Evolutionary conservation across 1,284 basidiomycete species (phyloP), one percentile per base, ranked within the genome.

Genomic region (Taiwanofungus camphoratus): DNA sequence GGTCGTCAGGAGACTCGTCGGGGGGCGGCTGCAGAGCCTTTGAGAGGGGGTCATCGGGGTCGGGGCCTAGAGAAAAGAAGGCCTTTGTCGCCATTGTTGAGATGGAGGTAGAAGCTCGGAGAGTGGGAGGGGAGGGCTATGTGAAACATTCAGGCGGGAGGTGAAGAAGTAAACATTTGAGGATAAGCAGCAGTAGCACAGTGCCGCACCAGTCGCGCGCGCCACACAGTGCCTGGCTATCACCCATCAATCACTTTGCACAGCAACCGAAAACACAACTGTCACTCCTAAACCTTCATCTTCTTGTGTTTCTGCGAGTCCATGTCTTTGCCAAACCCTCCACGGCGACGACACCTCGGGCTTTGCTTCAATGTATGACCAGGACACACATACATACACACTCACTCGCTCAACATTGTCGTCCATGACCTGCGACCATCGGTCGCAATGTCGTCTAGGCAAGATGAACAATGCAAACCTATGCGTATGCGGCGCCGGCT

Each of bases 1-100:
- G 68, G 32, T 79, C 65, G n/a, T 72, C 66, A 1, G 62, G 59
- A 0, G 71, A 67, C 50, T 80, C 77, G 48, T 70, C 59, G 0
- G 58, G 53, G 0, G 70, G 68, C 0, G 67, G 66, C 39, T 58
- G 54, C 39, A 64, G 55, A 22, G 56, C 57, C 38, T 48, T 46
- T 12, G 58, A 46, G 44, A 66, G 57, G 1, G 65, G 65, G 56
- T 67, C 65, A 45, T 68, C 66, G 30, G 54, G 46, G 33, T 60
- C 56, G 24, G 36, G 20, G 27, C 39, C 16, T 5, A 20, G 31
- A 21, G 18, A 11, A 39, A 36, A 37, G 36, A 19, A 35, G 31
- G 16, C 20, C 29, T 15, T 13, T 39, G 39, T 22, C 32, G 41
- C 37, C 27, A 42, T 35, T 43, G 32, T 27, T 21, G 18, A 29